Percentiles rank a stretch among this genome's conserved stretches.
Conservation (phyloP, 805 yeast genomes). For the Kodamaea neixiangensis region DNA sequence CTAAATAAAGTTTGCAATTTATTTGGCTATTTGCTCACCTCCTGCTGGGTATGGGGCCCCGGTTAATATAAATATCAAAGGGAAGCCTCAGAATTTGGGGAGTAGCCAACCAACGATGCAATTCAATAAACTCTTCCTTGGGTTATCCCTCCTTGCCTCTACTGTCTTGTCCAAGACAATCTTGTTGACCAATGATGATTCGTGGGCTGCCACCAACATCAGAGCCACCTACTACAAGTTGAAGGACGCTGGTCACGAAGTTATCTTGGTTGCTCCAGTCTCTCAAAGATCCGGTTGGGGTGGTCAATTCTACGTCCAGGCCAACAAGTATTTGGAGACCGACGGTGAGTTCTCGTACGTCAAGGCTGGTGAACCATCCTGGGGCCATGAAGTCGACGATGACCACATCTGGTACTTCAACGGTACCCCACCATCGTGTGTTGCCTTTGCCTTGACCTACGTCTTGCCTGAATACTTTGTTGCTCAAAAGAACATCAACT, state of each 20-base stretch:
- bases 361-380: slow-evolving; percentile 51
- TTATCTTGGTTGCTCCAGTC: slow-evolving; percentile 53
- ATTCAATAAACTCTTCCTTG: slow-evolving; percentile 10
- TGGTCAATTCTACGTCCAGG: slow-evolving; percentile 51
- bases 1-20: not conserved
- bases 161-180: slow-evolving; percentile 19
- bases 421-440: slow-evolving; percentile 57
- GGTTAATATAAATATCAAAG: not conserved
- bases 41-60: not conserved
- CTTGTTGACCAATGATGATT: slow-evolving; percentile 24
- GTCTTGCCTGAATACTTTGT: slow-evolving; percentile 45
- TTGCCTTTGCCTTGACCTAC: slow-evolving; percentile 49
- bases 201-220: slow-evolving; percentile 23
- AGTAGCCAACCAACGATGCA: slow-evolving; percentile 12
- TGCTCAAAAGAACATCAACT: slow-evolving; percentile 27
- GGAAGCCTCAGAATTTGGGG: not conserved
- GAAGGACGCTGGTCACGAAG: slow-evolving; percentile 49
- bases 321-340: slow-evolving; percentile 36
- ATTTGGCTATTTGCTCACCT: not conserved
- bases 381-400: slow-evolving; percentile 49
- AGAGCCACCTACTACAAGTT: slow-evolving; percentile 28
- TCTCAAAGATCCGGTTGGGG: slow-evolving; percentile 56
- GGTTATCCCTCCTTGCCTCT: slow-evolving; percentile 14
- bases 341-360: slow-evolving; percentile 52
- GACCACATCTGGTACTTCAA: slow-evolving; percentile 50